These are phyloP conservation scores for Acacia concinna DNA, from an alignment of 331 rosid species.

Conservation along the genomic window DNA sequence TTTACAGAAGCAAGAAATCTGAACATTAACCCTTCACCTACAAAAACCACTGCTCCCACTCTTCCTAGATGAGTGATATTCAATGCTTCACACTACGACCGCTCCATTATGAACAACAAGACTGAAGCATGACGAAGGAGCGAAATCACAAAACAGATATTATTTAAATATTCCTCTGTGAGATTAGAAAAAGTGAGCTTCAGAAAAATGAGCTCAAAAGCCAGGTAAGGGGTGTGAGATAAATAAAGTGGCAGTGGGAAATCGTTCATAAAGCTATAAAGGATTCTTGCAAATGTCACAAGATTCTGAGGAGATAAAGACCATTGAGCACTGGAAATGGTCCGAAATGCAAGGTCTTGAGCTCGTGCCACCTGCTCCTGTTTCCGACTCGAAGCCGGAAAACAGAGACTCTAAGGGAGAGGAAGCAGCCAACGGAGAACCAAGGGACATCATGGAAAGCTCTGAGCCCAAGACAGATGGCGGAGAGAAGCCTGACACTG, in stretches of 20 bases:
- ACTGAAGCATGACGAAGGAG: constrained; percentile 24
- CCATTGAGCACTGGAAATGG: constrained; percentile 97
- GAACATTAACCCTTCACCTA: constrained; percentile 28
- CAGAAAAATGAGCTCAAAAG: constrained; percentile 53
- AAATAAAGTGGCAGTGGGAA: constrained; percentile 31
- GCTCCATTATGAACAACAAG: constrained; percentile 25
- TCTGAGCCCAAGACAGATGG: constrained; percentile 46
- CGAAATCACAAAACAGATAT: constrained; percentile 24
- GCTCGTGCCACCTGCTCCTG: constrained; percentile 49
- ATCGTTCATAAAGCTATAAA: constrained; percentile 46
- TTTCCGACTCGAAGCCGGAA: constrained; percentile 26
- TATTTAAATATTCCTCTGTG: neutral
- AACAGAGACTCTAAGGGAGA: constrained; percentile 14
- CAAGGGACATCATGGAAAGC: constrained; percentile 49
- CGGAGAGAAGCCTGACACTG: constrained; percentile 51
- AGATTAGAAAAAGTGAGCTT: constrained; percentile 19
- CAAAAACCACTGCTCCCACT: neutral
- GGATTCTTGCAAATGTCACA: constrained; percentile 80
- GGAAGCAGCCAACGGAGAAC: constrained; percentile 19
- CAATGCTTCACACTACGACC: constrained; percentile 11
- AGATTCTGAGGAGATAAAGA: constrained; percentile 82
- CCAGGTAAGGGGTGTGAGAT: constrained; percentile 38
- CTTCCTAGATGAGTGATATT: constrained; percentile 21
- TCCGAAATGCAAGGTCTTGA: constrained; percentile 99
- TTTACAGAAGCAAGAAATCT: constrained; percentile 42